Base-by-base conservation (phyloP, 2,329 filamentous ascomycete species). In the Pyrenophora teres region DNA sequence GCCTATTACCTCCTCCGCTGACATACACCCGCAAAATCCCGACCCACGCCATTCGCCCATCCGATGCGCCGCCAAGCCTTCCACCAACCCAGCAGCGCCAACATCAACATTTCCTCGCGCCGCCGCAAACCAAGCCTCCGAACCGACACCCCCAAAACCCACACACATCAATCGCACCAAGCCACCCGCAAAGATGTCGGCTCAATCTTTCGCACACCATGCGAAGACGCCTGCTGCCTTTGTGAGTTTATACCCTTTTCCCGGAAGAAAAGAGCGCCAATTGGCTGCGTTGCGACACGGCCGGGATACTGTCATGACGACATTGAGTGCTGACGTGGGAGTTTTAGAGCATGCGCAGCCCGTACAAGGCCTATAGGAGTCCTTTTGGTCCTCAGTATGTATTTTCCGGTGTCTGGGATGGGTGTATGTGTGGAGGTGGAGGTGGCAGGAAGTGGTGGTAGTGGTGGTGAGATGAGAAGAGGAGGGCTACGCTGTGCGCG, bases 381-480 rank as follows among this genome's bases (percentile, higher is more conserved):
- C 80, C 79, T 50, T 84, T 81, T 67, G 83, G 80, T 48, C 83
- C 83, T 55, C 78, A 82, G 83, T 86, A 78, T 72, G 74, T 74
- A 62, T 44, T 57, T 40, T 8, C 32, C 23, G 45, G 56, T 37
- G 39, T 21, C 56, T 41, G 40, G 23, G 12, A n/a, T 31, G 50
- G 42, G 38, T n/a, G 41, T 25, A 15, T 2, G 8, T 37, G 16
- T 16, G 10, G 46, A 8, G 32, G 41, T 30, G 4, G 21, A 41
- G 15, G 23, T 5, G 23, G 23, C 4, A 25, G 23, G 23, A 9
- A 30, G 23, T 9, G 16, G 15, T 23, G 16, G 23, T 19, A 42
- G 39, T 13, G n/a, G 18, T 9, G 6, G 19, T 10, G 12, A 27
- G 27, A 27, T 32, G 30, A 30, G 27, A 54, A 46, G 51, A 40